Base-by-base conservation (phyloP, 257 asterid species). In the Nicotiana tomentosiformis region DNA sequence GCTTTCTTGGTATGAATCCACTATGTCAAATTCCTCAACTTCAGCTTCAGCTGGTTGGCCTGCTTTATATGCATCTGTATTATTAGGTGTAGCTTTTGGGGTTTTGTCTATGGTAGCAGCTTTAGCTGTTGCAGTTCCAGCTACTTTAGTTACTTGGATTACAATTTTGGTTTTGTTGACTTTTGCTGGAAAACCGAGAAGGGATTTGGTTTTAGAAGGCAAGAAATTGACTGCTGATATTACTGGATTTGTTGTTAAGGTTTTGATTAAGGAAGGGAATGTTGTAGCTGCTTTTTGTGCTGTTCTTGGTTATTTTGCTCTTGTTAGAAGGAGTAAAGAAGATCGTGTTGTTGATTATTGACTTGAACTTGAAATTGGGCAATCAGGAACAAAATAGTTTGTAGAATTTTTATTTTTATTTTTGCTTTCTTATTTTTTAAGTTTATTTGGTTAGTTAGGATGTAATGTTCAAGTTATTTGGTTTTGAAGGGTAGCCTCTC, bases 121-220 rank as follows among this genome's bases (percentile, higher is more conserved):
- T 69, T 77, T 93, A 79, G 95, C 95, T 61, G 98, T 95, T 56
- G 98, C 90, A 3, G 94, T 93, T 4, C 98, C 98, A 55, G 98
- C 98, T 43, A 95, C 97, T 1, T 74, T 95, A 84, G 93, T 95
- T 66, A 95, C 97, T 14, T 95, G 98, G 98, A 93, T 93, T 4
- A 87, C 98, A 3, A 91, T 95, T 67, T 91, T 95, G 26, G 98
- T 95, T 84, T 83, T 95, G 39, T 72, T 95, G 85, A 89, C 97
- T 20, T 93, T 95, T 57, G 89, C 81, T 20, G 98, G 98, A 77
- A 95, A 95, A 86, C 97, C 98, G 10, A 89, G 93, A 82, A 91
- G 90, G 77, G 86, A 84, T 77, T 86, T 95, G 84, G 93, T 95
- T 29, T 64, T 87, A 72, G 98, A 95, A 84, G 98, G 97, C 4